These are phyloP conservation scores for Chlorella sp. DNA, from an alignment of 139 green algal genomes.

Conservation along the genomic window DNA sequence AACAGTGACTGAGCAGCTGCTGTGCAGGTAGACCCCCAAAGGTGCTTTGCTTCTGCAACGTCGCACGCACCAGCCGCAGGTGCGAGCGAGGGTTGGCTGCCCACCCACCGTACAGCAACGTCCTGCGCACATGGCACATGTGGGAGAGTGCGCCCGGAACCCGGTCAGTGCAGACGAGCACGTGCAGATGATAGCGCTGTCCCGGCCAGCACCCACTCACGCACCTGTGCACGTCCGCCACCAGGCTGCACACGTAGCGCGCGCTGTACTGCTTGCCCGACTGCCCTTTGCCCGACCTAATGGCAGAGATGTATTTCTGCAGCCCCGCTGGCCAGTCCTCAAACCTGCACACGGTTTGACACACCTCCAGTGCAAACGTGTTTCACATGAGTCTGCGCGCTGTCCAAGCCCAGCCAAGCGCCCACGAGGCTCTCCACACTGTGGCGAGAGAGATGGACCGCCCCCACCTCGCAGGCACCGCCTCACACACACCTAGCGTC, in stretches of 20 bases:
- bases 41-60: neutral
- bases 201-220: too few species aligned
- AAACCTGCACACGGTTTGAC: too few species aligned
- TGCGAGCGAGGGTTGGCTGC: conserved; percentile 48
- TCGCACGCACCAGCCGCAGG: conserved; percentile 21
- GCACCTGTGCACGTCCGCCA: conserved; percentile 59
- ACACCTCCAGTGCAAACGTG: too few species aligned
- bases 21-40: neutral
- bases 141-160: too few species aligned
- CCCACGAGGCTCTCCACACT: too few species aligned
- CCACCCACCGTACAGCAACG: conserved; percentile 52
- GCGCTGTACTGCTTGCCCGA: conserved; percentile 63
- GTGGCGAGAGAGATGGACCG: too few species aligned
- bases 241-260: conserved; percentile 60
- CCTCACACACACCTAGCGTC: conserved; percentile 42
- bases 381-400: too few species aligned
- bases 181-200: too few species aligned
- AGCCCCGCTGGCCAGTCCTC: conserved; percentile 62
- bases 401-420: too few species aligned
- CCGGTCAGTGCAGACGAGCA: too few species aligned
- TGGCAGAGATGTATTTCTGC: conserved; percentile 51
- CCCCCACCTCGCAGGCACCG: too few species aligned
- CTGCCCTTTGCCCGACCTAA: conserved; percentile 52
- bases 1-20: neutral
- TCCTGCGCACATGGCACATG: too few species aligned